A percentile compares a stretch with the other conserved stretches of the same genome.
Conservation (phyloP, 2,329 filamentous ascomycete species). For the Podosphaera aphanis region DNA sequence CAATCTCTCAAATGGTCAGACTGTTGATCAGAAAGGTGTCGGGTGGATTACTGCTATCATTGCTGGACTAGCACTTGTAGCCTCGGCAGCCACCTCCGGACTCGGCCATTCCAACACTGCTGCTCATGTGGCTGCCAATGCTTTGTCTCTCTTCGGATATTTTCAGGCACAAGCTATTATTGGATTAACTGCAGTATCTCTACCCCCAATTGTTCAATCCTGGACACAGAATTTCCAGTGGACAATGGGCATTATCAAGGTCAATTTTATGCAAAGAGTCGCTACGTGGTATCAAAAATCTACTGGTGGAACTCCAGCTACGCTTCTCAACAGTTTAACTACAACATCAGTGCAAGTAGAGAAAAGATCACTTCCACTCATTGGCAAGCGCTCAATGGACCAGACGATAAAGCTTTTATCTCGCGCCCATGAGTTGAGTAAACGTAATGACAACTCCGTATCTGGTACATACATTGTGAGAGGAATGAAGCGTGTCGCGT, state of each 20-base stretch:
- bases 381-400: constrained; percentile 28
- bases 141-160: constrained; percentile 79
- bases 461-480: constrained; percentile 40
- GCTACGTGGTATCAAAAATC: constrained; percentile 91
- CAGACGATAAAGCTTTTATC: constrained; percentile 13
- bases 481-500: constrained; percentile 76
- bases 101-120: constrained; percentile 84
- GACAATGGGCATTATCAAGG: constrained; percentile 85
- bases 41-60: constrained; percentile 80
- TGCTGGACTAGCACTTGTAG: constrained; percentile 58
- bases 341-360: constrained; percentile 62
- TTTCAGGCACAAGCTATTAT: constrained; percentile 88
- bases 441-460: constrained; percentile 30
- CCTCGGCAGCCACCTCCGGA: constrained; percentile 73
- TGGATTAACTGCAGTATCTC: constrained; percentile 55
- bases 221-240: constrained; percentile 98
- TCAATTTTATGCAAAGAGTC: constrained; percentile 69
- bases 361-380: constrained; percentile 25
- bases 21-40: constrained; percentile 68
- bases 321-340: constrained; percentile 48
- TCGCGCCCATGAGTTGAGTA: constrained; percentile 19
- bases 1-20: constrained; percentile 72
- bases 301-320: constrained; percentile 67
- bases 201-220: constrained; percentile 70
- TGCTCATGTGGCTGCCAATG: constrained; percentile 81